These are phyloP conservation scores for Yamadazyma jaroonii DNA, from an alignment of 1,139 yeast species.

Conservation along the genomic window DNA sequence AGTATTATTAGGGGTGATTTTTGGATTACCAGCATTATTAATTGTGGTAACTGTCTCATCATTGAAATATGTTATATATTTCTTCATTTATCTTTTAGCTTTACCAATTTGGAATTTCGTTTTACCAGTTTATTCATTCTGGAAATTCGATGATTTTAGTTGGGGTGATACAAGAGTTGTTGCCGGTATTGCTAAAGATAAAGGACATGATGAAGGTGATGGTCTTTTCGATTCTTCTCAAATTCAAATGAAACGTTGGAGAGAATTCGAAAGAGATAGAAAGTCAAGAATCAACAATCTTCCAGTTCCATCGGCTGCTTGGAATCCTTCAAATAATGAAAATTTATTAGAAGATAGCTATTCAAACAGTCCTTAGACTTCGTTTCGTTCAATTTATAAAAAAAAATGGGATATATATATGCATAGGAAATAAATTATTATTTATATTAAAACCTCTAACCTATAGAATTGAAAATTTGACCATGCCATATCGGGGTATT, in stretches of 20 bases:
- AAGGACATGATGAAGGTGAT: constrained; percentile 65
- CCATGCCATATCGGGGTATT: too few relatives aligned
- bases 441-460: too few relatives aligned
- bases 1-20: constrained; percentile 72
- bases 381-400: neutral
- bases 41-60: constrained; percentile 88
- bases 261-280: constrained; percentile 81
- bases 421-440: constrained; percentile 1
- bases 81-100: constrained; percentile 74
- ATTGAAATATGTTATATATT: constrained; percentile 74
- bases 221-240: constrained; percentile 89
- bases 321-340: constrained; percentile 44
- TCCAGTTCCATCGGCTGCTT: constrained; percentile 44
- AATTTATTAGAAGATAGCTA: constrained; percentile 24
- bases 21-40: constrained; percentile 87
- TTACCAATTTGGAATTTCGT: constrained; percentile 95
- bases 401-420: neutral
- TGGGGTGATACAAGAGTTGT: constrained; percentile 98
- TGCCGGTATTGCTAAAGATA: constrained; percentile 56
- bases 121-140: constrained; percentile 81
- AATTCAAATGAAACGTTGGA: constrained; percentile 90
- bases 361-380: constrained; percentile 3
- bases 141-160: constrained; percentile 97
- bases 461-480: too few relatives aligned
- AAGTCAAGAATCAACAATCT: constrained; percentile 21